These are phyloP conservation scores for Cucurbita moschata DNA, from an alignment of 306 rosid genomes.

Conservation along the genomic window DNA sequence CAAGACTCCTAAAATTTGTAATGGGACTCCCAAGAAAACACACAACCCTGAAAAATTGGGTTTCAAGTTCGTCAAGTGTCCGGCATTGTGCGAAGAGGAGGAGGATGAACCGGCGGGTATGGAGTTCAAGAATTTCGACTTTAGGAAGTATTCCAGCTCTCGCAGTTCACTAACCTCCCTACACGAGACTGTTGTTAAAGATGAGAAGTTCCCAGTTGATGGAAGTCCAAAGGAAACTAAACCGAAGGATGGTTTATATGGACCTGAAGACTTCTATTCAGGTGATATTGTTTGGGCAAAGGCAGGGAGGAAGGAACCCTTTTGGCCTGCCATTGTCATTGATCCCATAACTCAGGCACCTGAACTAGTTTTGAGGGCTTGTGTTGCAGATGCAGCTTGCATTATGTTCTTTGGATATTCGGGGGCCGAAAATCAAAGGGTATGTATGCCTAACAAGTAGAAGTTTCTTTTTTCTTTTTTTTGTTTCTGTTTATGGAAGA, in stretches of 20 bases:
- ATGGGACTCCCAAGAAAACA: constrained; percentile 28
- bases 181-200: constrained; percentile 26
- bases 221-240: constrained; percentile 15
- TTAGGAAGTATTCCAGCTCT: constrained; percentile 32
- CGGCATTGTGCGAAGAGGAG: constrained; percentile 40
- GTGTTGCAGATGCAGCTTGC: constrained; percentile 84
- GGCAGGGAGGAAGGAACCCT: constrained; percentile 86
- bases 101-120: constrained; percentile 10
- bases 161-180: constrained; percentile 25
- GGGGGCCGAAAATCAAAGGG: constrained; percentile 73
- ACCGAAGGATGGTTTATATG: constrained; percentile 45
- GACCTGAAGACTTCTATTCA: constrained; percentile 90
- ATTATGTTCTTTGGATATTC: constrained; percentile 78
- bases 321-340: constrained; percentile 98
- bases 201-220: constrained; percentile 27
- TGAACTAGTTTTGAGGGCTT: constrained; percentile 81
- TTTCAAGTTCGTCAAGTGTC: constrained; percentile 23
- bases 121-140: constrained; percentile 25
- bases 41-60: constrained; percentile 21
- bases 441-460: constrained; percentile 10
- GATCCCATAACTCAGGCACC: constrained; percentile 94
- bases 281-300: constrained; percentile 97
- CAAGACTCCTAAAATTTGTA: constrained; percentile 27
- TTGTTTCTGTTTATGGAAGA: constrained; percentile 5
- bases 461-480: constrained; percentile 8